Evolutionary conservation across 768 basidiomycete genomes (phyloP).

Genomic region (Lepiota venenata): DNA sequence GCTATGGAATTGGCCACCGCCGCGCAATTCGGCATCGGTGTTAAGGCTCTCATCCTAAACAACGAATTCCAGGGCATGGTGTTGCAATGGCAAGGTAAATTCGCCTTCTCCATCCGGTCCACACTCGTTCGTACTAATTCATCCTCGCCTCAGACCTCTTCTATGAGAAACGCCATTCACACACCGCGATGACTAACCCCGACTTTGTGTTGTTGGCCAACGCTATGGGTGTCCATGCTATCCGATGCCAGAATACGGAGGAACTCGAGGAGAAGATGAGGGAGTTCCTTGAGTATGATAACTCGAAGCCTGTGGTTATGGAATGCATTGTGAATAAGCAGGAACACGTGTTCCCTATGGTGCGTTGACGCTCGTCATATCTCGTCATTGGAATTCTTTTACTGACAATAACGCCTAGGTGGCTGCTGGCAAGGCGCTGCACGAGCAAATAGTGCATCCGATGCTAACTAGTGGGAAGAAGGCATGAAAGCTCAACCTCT

Average conservation of each 20-base stretch:
- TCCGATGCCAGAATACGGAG: slow-evolving; percentile 63
- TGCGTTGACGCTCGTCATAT: slow-evolving; percentile 23
- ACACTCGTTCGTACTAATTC: slow-evolving; percentile 9
- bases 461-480: slow-evolving; percentile 27
- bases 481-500: neutral
- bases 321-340: slow-evolving; percentile 84
- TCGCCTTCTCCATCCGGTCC: neutral
- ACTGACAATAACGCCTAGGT: slow-evolving; percentile 42
- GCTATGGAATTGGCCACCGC: slow-evolving; percentile 99
- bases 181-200: slow-evolving; percentile 94
- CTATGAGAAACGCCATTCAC: slow-evolving; percentile 95
- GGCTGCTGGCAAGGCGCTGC: slow-evolving; percentile 90
- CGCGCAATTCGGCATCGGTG: slow-evolving; percentile 86
- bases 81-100: slow-evolving; percentile 93
- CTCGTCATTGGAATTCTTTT: neutral
- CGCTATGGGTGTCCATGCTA: slow-evolving; percentile 91
- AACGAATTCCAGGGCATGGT: slow-evolving; percentile 99
- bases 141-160: slow-evolving; percentile 64
- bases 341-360: slow-evolving; percentile 93
- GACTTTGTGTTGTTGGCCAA: slow-evolving; percentile 89
- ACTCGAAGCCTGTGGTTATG: slow-evolving; percentile 80
- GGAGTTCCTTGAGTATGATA: slow-evolving; percentile 96
- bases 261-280: slow-evolving; percentile 97
- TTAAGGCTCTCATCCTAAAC: slow-evolving; percentile 91
- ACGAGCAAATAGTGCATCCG: slow-evolving; percentile 86